Conservation (phyloP, 495 filamentous ascomycete genomes). For the Chaetomium fimeti region DNA sequence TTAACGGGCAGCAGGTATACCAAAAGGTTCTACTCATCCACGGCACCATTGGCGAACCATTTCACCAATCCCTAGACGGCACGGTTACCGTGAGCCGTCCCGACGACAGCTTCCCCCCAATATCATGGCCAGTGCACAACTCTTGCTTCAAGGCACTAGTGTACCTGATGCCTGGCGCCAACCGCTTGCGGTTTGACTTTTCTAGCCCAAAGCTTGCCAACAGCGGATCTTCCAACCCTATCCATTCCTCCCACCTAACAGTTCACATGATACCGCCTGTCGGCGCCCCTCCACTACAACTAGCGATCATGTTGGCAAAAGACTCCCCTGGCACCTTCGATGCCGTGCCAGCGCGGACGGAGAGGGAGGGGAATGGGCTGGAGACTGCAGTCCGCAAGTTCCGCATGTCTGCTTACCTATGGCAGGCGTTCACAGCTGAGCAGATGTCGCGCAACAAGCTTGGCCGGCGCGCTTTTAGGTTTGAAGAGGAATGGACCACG, state of each 20-base stretch:
- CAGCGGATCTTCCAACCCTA: constrained; percentile 62
- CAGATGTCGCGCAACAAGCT: constrained; percentile 89
- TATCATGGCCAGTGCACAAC: constrained; percentile 77
- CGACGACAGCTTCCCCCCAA: constrained; percentile 78
- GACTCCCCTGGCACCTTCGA: constrained; percentile 88
- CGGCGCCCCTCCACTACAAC: constrained; percentile 73
- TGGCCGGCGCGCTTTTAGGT: constrained; percentile 78
- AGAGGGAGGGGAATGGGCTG: constrained; percentile 76
- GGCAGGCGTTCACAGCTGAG: constrained; percentile 93
- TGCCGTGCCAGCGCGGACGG: constrained; percentile 68
- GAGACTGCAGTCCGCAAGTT: constrained; percentile 81
- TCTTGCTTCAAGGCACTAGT: constrained; percentile 88
- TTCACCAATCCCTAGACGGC: constrained; percentile 71
- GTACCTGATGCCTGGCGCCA: constrained; percentile 83
- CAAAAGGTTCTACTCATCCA: constrained; percentile 83
- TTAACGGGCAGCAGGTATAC: constrained; percentile 60
- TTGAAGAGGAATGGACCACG: constrained; percentile 89
- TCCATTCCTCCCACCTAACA: constrained; percentile 74
- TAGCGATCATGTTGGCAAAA: constrained; percentile 79
- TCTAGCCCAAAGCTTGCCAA: constrained; percentile 73
- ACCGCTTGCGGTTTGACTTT: constrained; percentile 83
- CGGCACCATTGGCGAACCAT: constrained; percentile 73
- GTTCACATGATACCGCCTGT: constrained; percentile 81
- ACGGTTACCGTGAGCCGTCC: constrained; percentile 74
- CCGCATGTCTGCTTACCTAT: constrained; percentile 86